Evolutionary conservation across 495 filamentous ascomycete genomes (phyloP), one percentile per base, ranked within the genome.

Genomic region (Lophiotrema nucula): DNA sequence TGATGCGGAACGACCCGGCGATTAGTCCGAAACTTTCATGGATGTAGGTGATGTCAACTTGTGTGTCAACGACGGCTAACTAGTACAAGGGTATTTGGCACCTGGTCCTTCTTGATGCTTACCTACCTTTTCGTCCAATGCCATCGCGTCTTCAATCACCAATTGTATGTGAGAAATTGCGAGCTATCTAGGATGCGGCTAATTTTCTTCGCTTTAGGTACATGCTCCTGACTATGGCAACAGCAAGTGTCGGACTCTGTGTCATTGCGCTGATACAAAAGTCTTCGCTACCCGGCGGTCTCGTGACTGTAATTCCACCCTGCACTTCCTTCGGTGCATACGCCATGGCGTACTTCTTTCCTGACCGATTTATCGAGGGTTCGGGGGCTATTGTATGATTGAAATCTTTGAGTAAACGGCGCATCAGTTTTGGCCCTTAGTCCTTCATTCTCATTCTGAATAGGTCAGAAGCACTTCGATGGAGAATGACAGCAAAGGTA

Each of bases 291-390:
- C 43, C 25, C 2, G 28, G 31, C 27, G 55, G 47, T 4, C 35
- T 58, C n/a, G 47, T 58, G 6, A 58, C 46, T 4, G 55, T 27
- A 11, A 50, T 58, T 35, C 55, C 55, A 4, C 46, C 55, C 8
- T 58, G 55, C 22, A 44, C 39, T 12, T 58, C 55, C 1, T 58
- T 58, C 23, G 19, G 46, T 10, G 47, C 46, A 2, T 58, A 58
- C 22, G 22, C 37, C 2, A 47, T 52, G 15, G 46, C 46, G 3
- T 48, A 25, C 45, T 48, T 38, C 22, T 57, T 48, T 31, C 54
- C 54, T n/a, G 25, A 49, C 28, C 27, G 45, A 3, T 35, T 38
- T n/a, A n/a, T n/a, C n/a, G n/a, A n/a, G n/a, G n/a, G n/a, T n/a
- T n/a, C n/a, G n/a, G n/a, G n/a, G n/a, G n/a, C n/a, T n/a, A n/a